Evolutionary conservation across 345 rosid genomes (phyloP).

Genomic region (Excoecaria cochinchinensis): DNA sequence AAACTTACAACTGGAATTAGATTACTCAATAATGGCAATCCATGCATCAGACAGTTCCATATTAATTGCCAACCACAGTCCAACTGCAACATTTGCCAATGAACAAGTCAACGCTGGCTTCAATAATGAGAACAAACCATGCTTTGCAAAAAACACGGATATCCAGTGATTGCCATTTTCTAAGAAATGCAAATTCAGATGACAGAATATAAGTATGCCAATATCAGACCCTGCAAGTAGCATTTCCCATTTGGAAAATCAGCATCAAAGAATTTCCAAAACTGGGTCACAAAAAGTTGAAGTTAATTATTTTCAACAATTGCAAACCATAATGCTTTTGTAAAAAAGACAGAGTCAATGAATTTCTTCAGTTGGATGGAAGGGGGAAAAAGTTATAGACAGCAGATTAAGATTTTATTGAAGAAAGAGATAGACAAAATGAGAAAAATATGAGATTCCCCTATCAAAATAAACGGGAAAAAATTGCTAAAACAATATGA

Average conservation of each 20-base stretch:
- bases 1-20: constrained; percentile 63
- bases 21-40: constrained; percentile 75
- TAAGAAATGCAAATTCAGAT: not conserved
- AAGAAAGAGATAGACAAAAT: not conserved
- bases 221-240: not conserved
- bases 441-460: not conserved
- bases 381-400: not conserved
- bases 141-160: constrained; percentile 1
- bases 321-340: not conserved
- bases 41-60: constrained; percentile 76
- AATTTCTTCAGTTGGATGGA: not conserved
- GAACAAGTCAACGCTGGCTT: constrained; percentile 5
- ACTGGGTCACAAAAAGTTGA: not conserved
- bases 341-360: not conserved
- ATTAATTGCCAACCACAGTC: constrained; percentile 68
- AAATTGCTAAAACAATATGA: not conserved
- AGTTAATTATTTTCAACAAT: constrained; percentile 1
- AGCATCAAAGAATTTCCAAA: not conserved
- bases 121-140: constrained; percentile 3
- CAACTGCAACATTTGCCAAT: constrained; percentile 47
- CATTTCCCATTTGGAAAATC: not conserved
- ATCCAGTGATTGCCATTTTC: not conserved
- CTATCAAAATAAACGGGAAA: not conserved
- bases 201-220: not conserved
- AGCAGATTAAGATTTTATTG: not conserved